Evolutionary conservation across 441 rosid genomes (phyloP), one percentile per base, ranked within the genome.

Genomic region (Melastoma candidum): DNA sequence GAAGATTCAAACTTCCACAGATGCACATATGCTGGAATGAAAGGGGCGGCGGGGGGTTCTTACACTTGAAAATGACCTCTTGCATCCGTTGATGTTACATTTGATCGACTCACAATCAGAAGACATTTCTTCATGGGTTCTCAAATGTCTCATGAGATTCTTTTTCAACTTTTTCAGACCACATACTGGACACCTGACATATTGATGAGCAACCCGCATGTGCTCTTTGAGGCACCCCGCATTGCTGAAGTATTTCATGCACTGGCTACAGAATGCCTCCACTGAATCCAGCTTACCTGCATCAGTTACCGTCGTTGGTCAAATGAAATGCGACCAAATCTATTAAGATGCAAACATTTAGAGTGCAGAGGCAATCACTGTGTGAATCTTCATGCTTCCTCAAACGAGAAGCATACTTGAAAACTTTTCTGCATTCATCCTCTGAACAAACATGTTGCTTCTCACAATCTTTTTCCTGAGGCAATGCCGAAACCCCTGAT

Each of bases 251-350:
- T 74, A 71, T 63, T 88, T 74, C 90, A 80, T 76, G 69, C 95
- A 88, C 51, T 88, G 94, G 0, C 77, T 49, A 69, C 94, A 88
- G 57, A 85, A 68, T 2, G 92, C 90, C 71, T 85, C 98, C 26
- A 75, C 67, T 0, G 75, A 68, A 36, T 84, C 84, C 27, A 85
- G 62, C 70, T 84, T 83, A 46, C 79, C 94, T 90, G 87, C 62
- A 60, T 59, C 56, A 9, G 48, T 17, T 17, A 32, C 17, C 12
- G 14, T 36, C 10, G 50, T 2, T 47, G 7, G 9, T 29, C 44
- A 45, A 12, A 17, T 46, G 11, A 7, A 25, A 55, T 25, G 4
- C 3, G 4, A 36, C 22, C 45, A 12, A 13, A 54, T 1, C 7
- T 4, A 8, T 13, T 14, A 6, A 3, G 11, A 0, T 39, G 27